Evolutionary conservation across 129 eudicot genomes (phyloP).

Genomic region (Scalesia atractyloides): DNA sequence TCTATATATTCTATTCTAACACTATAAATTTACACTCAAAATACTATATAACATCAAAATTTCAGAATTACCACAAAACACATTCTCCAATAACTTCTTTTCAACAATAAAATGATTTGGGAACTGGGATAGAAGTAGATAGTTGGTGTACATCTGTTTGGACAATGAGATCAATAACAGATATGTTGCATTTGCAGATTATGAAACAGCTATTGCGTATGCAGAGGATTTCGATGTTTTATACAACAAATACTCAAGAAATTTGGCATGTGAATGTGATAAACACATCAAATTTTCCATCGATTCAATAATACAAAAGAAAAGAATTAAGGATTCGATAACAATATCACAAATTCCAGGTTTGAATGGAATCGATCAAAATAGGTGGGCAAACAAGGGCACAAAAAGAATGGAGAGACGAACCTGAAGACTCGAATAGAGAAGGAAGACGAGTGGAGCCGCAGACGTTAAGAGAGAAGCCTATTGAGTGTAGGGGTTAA

Average conservation of each 20-base stretch:
- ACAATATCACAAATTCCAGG: neutral
- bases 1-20: neutral
- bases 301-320: neutral
- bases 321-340: neutral
- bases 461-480: neutral
- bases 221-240: too few relatives aligned
- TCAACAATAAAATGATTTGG: too few relatives aligned
- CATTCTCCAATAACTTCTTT: too few relatives aligned
- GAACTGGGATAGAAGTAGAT: too few relatives aligned
- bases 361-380: neutral
- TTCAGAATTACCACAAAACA: too few relatives aligned
- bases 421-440: neutral
- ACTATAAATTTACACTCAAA: neutral
- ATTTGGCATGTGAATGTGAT: too few relatives aligned
- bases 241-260: too few relatives aligned
- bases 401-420: neutral
- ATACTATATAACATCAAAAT: neutral
- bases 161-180: too few relatives aligned
- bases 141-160: too few relatives aligned
- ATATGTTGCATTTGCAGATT: too few relatives aligned
- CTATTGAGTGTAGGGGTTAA: neutral
- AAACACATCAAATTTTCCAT: too few relatives aligned
- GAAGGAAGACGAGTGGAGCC: neutral
- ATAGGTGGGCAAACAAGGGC: neutral
- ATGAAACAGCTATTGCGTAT: too few relatives aligned